Base-by-base conservation (phyloP, 2,329 filamentous ascomycete genomes). In the Aspergillus sp. region DNA sequence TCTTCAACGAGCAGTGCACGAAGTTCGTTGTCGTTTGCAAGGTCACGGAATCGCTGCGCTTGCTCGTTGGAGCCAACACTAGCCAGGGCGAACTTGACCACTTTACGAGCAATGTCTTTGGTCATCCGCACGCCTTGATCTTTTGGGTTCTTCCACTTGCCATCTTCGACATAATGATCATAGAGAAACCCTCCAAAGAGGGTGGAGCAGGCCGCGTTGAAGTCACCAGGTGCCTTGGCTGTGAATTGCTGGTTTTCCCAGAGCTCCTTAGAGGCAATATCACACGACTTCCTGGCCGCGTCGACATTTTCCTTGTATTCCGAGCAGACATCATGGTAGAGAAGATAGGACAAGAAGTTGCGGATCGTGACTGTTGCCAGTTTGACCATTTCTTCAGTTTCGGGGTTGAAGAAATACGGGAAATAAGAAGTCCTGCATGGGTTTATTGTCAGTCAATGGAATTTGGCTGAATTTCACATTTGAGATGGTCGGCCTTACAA, bases 341-440 rank as follows among this genome's bases (percentile, higher is more conserved):
- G 81, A 0, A 98, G 81, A 66, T 97, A 99, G 64, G 91, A 90
- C 63, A 96, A 85, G 71, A 98, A 98, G 71, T 95, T 96, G 60
- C 86, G 85, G 46, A 97, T 81, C 0, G 96, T 85, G 36, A 84
- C 82, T 20, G 88, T 85, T 3, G 86, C 87, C 6, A 82, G 75
- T n/a, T 83, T 77, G 62, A 92, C 82, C 12, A 82, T 75, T 0
- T 77, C 71, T 16, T 81, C 71, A 4, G 77, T 80, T 12, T 87
- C 83, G 52, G 85, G 84, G 18, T 84, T 81, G 42, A 85, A 84
- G 42, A 85, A 78, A 26, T 78, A 78, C 0, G 85, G 82, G 6
- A 90, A 82, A 47, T 81, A 82, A 5, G 81, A 80, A 14, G 86
- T 86, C 50, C 85, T 85, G 16, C 36, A 54, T 20, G 20, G 20